Percentiles rank a stretch among this genome's conserved stretches.
These are phyloP conservation scores for Gamsiella multidivaricata DNA, from an alignment of 192 early-diverging fungal species.

Conservation along the genomic window DNA sequence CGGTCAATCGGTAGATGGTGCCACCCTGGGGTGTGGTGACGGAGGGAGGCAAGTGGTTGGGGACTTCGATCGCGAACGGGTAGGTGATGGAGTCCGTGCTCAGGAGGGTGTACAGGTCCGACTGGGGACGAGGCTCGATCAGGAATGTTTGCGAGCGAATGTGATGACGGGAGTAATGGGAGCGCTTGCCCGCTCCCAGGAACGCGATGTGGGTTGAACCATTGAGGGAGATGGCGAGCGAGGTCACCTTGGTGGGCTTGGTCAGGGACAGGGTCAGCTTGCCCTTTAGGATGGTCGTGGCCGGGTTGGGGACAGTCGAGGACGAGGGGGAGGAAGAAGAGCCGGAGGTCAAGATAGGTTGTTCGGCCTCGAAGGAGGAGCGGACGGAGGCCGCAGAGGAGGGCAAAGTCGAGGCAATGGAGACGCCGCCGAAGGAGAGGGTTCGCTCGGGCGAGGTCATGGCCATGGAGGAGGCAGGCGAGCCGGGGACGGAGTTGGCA, in stretches of 20 bases:
- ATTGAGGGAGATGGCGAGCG: conserved; percentile 31
- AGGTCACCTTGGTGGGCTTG: conserved; percentile 41
- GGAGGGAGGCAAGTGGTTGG: conserved; percentile 36
- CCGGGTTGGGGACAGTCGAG: not conserved
- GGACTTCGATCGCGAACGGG: conserved; percentile 39
- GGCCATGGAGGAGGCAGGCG: conserved; percentile 25
- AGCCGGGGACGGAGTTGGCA: conserved; percentile 4
- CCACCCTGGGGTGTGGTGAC: conserved; percentile 50
- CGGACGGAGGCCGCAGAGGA: conserved; percentile 37
- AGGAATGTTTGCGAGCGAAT: conserved; percentile 37
- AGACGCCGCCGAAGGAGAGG: conserved; percentile 37
- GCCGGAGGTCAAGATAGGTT: not conserved
- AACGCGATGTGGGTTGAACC: conserved; percentile 52
- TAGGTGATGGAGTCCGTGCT: conserved; percentile 9
- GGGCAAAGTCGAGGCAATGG: conserved; percentile 31
- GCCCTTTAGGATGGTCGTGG: conserved; percentile 22
- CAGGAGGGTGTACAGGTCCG: conserved; percentile 35
- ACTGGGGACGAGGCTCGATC: conserved; percentile 26
- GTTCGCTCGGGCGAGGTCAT: conserved; percentile 44
- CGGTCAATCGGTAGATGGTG: conserved; percentile 49
- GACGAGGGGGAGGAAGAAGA: no score
- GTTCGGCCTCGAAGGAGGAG: conserved; percentile 41
- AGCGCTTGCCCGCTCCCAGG: conserved; percentile 41
- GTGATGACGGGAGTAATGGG: conserved; percentile 48
- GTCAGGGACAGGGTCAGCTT: conserved; percentile 21